Conservation (phyloP, 2,329 filamentous ascomycete genomes). For the Trichoderma harzianum region DNA sequence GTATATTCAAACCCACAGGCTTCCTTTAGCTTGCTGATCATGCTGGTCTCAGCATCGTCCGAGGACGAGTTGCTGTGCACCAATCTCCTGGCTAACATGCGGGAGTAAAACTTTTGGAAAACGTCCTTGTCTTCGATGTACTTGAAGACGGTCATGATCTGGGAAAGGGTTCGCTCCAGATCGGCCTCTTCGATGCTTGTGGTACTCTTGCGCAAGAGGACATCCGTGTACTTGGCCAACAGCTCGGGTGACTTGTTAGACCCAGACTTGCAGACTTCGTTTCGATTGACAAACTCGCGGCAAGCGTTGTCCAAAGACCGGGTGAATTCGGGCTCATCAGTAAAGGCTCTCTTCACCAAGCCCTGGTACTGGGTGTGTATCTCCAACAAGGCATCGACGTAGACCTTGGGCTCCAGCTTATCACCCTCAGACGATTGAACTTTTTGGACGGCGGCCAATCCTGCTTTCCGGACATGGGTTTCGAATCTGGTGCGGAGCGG, state of each 20-base stretch:
- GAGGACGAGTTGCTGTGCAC: constrained; percentile 95
- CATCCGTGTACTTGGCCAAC: constrained; percentile 91
- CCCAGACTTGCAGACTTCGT: constrained; percentile 89
- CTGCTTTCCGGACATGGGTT: constrained; percentile 86
- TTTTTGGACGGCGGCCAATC: constrained; percentile 84
- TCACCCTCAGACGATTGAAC: constrained; percentile 82
- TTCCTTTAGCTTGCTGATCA: constrained; percentile 99
- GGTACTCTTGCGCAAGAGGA: constrained; percentile 85
- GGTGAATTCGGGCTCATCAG: constrained; percentile 94
- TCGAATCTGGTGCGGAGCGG: constrained; percentile 86
- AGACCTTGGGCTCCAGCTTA: constrained; percentile 90
- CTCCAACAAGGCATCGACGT: constrained; percentile 90
- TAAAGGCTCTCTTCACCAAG: constrained; percentile 88
- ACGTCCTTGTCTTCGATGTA: constrained; percentile 99
- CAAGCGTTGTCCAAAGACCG: constrained; percentile 95
- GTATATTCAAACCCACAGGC: constrained; percentile 99
- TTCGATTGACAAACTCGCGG: constrained; percentile 96
- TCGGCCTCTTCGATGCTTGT: constrained; percentile 93
- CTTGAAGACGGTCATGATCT: constrained; percentile 99
- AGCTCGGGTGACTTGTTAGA: constrained; percentile 94
- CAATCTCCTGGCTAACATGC: constrained; percentile 89
- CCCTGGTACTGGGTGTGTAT: constrained; percentile 91
- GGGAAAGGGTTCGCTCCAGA: constrained; percentile 79
- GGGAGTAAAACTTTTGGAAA: constrained; percentile 99
- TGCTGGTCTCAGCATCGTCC: constrained; percentile 95